Conservation (phyloP, 495 filamentous ascomycete genomes). For the Xylaria venustula region DNA sequence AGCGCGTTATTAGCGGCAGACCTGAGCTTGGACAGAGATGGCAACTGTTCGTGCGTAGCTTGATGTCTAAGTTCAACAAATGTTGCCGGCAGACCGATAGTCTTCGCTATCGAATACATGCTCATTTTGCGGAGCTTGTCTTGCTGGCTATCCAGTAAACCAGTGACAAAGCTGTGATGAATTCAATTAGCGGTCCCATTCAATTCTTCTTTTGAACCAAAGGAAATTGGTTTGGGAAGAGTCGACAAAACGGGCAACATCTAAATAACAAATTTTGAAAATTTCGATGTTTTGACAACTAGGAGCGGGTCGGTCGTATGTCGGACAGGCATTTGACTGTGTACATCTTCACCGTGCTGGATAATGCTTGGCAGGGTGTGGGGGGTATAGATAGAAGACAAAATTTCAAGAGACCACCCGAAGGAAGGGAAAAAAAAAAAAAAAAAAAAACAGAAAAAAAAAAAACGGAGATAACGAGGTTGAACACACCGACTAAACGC, state of each 20-base stretch:
- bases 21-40: constrained; percentile 67
- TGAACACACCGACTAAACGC: constrained; percentile 48
- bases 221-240: too few relatives aligned
- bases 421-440: background rate
- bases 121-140: constrained; percentile 65
- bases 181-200: constrained; percentile 7
- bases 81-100: constrained; percentile 71
- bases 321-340: too few relatives aligned
- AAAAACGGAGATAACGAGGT: background rate
- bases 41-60: constrained; percentile 84
- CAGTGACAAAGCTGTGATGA: constrained; percentile 77
- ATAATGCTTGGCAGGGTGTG: too few relatives aligned
- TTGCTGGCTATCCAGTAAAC: constrained; percentile 74
- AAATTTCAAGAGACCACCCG: too few relatives aligned
- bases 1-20: constrained; percentile 64
- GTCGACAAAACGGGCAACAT: too few relatives aligned
- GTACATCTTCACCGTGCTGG: background rate
- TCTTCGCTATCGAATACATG: constrained; percentile 80
- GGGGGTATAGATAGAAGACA: too few relatives aligned
- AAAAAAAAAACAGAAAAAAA: constrained; percentile 11
- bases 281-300: background rate
- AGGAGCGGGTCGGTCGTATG: constrained; percentile 1
- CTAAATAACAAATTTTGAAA: too few relatives aligned
- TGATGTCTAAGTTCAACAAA: constrained; percentile 91
- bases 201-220: background rate